phyloP scores from a whole-genome alignment of 768 basidiomycete species.

The Lentinula aciculospora region DNA sequence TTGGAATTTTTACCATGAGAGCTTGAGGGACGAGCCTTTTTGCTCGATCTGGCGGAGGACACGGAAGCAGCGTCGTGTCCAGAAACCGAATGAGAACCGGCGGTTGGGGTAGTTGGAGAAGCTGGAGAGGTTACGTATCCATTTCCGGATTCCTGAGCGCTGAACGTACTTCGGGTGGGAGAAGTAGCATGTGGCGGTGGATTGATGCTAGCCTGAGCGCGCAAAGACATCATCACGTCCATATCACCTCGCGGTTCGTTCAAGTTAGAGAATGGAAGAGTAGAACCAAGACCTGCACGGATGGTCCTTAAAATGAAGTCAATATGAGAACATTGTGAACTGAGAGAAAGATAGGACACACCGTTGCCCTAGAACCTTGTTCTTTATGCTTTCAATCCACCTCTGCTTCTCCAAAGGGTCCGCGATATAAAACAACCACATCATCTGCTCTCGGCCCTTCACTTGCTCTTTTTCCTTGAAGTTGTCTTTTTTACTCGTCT shows the following conservation, averaged over 20 bases:
- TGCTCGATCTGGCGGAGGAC: conserved; percentile 24
- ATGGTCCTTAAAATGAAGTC: conserved; percentile 42
- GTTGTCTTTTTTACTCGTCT: conserved; percentile 37
- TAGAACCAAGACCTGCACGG: conserved; percentile 54
- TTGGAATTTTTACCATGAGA: conserved; percentile 14
- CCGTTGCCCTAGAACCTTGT: conserved; percentile 67
- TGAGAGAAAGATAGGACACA: conserved; percentile 20
- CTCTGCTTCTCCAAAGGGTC: conserved; percentile 58
- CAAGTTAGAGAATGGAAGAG: conserved; percentile 24
- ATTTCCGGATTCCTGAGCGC: conserved; percentile 13
- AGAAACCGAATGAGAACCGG: conserved; percentile 25
- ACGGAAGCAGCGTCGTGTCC: conserved; percentile 32
- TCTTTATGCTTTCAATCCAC: conserved; percentile 76
- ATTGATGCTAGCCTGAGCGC: conserved; percentile 54
- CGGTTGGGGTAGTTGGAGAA: conserved; percentile 31
- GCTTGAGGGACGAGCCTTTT: conserved; percentile 13
- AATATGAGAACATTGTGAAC: not conserved
- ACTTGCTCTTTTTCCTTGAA: conserved; percentile 32
- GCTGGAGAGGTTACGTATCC: conserved; percentile 26
- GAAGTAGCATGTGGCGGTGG: conserved; percentile 10
- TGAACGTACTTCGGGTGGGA: conserved; percentile 17
- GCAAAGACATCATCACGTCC: conserved; percentile 81
- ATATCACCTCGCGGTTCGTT: conserved; percentile 73
- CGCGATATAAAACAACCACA: conserved; percentile 68
- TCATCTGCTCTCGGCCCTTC: conserved; percentile 35